Conservation (phyloP, 345 rosid species). For the Salix suchowensis region DNA sequence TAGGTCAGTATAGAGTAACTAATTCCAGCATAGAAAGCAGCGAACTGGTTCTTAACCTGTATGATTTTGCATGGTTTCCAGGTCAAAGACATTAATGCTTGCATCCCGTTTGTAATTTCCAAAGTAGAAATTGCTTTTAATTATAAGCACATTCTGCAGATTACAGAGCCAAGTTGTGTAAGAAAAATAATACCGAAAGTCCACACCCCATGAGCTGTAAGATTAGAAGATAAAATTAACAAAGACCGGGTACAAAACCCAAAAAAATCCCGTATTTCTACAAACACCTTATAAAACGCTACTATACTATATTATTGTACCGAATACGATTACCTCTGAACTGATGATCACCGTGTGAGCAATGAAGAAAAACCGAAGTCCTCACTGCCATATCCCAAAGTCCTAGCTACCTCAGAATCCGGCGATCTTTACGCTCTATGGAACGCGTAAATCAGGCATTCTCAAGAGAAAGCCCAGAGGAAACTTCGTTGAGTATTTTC, state of each 20-base stretch:
- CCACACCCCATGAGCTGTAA: background rate
- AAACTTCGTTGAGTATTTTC: background rate
- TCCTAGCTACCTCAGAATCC: slow-evolving; percentile 9
- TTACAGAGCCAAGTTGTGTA: background rate
- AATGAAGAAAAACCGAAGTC: background rate
- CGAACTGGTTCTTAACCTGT: background rate
- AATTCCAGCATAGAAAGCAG: background rate
- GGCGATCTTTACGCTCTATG: slow-evolving; percentile 9
- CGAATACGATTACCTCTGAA: background rate
- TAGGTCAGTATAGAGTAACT: background rate
- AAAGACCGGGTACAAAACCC: background rate
- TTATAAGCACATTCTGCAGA: background rate
- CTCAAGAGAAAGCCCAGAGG: background rate
- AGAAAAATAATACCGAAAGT: background rate
- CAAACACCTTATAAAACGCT: background rate
- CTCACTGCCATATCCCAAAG: background rate
- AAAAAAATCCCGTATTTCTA: background rate
- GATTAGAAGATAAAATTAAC: slow-evolving; percentile 7
- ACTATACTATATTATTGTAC: background rate
- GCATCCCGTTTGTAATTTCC: background rate
- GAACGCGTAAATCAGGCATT: background rate
- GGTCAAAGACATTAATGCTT: background rate
- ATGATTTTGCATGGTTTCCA: background rate
- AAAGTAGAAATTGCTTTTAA: background rate
- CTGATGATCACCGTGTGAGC: background rate